Evolutionary conservation across 768 basidiomycete species (phyloP), one percentile per base, ranked within the genome.

Genomic region (Suillus spraguei): DNA sequence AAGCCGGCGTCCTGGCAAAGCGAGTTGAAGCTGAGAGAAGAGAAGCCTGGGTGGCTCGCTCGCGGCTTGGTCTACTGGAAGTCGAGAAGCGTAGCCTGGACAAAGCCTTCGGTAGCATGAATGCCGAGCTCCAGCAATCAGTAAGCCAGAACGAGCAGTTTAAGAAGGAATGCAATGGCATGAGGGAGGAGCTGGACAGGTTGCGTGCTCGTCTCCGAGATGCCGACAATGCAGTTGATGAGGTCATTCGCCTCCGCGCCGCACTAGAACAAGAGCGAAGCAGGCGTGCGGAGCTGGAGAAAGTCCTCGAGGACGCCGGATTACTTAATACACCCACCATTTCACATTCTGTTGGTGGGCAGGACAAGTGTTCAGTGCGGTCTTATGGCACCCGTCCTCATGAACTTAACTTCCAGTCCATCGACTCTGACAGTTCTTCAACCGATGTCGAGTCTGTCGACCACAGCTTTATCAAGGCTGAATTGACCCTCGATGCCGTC

Each of bases 41-140:
- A 60, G 94, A 95, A 62, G 89, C 88, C 2, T 94, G 91, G 88
- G 83, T 94, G 46, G 88, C 91, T n/a, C 83, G 91, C 16, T 93
- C 93, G 52, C 86, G 83, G 46, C 78, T 86, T 8, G 83, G 87
- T 9, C 68, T 91, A 61, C 66, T 91, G 50, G 87, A 92, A 71
- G 80, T 85, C 22, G 91, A 92, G 76, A 90, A 88, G 67, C 74
- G 72, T n/a, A 78, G 79, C 3, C 72, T 90, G 53, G 82, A 83
- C 68, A 84, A 82, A 71, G 78, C 78, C 47, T 67, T 87, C 33
- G 76, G 79, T 38, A 75, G 71, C 71, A 70, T 77, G 66, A 64
- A 63, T n/a, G 59, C 65, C 16, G 70, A 71, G 38, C 72, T 76
- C 17, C 67, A 76, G 22, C 72, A 74, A 36, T 69, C 72, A 9